A percentile compares a stretch with the other conserved stretches of the same genome.
These are phyloP conservation scores for Microstroma glucosiphilum DNA, from an alignment of 1,284 basidiomycete species.

Conservation along the genomic window DNA sequence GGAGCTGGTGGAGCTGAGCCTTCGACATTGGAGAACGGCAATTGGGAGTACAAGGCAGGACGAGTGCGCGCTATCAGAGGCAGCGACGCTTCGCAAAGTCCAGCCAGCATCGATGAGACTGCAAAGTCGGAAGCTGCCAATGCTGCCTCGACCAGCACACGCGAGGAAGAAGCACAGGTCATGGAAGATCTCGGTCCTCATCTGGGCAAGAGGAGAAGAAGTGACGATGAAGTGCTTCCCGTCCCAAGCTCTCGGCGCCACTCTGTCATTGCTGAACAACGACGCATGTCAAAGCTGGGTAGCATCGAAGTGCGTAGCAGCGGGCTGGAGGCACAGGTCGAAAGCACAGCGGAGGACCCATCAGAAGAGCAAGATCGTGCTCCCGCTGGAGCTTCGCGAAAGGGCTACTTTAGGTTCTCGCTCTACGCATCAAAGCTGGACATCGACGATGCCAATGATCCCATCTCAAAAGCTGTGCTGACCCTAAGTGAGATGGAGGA, in stretches of 20 bases:
- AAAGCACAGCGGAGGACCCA: not conserved
- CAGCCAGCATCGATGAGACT: not conserved
- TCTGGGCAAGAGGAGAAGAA: slow-evolving; percentile 1
- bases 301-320: not conserved
- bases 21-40: slow-evolving; percentile 5
- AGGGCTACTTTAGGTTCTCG: slow-evolving; percentile 37
- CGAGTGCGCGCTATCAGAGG: not conserved
- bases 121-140: slow-evolving; percentile 16
- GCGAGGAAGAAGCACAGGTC: slow-evolving; percentile 31
- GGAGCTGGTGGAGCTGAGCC: slow-evolving; percentile 5
- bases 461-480: slow-evolving; percentile 28
- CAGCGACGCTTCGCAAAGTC: not conserved
- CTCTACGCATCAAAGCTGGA: slow-evolving; percentile 40
- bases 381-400: slow-evolving; percentile 26
- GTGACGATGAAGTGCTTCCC: slow-evolving; percentile 1
- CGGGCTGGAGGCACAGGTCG: not conserved
- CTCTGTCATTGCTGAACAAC: not conserved
- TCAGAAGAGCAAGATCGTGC: not conserved
- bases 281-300: not conserved
- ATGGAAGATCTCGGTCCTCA: slow-evolving; percentile 6
- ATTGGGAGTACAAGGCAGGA: slow-evolving; percentile 4
- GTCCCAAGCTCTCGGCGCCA: not conserved
- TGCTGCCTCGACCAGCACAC: slow-evolving; percentile 35
- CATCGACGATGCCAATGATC: slow-evolving; percentile 29
- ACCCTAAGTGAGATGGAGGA: slow-evolving; percentile 32